Conservation (phyloP, 352 stramenopile species). For the Detonula confervacea region DNA sequence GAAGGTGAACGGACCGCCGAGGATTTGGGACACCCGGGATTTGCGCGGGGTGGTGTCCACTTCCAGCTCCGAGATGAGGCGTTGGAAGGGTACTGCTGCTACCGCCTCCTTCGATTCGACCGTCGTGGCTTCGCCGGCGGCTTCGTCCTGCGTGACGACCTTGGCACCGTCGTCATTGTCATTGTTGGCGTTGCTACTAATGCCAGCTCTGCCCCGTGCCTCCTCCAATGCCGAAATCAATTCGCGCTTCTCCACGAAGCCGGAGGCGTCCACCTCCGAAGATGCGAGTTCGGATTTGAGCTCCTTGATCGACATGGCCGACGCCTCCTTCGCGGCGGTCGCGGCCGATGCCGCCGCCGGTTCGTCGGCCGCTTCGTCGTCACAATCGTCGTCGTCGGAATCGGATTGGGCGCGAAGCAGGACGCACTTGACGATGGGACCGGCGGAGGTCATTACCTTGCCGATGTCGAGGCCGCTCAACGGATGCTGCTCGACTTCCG, state of each 20-base stretch:
- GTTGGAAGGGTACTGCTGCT: slow-evolving; percentile 3
- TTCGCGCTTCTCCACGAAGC: slow-evolving; percentile 33
- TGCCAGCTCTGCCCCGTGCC: neutral
- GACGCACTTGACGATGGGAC: slow-evolving; percentile 77
- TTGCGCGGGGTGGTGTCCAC: slow-evolving; percentile 81
- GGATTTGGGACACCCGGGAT: slow-evolving; percentile 53
- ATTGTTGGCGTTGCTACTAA: too few relatives aligned
- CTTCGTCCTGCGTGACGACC: slow-evolving; percentile 3
- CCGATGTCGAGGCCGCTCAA: slow-evolving; percentile 64
- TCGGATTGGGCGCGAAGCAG: slow-evolving; percentile 49
- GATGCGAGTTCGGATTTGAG: slow-evolving; percentile 26
- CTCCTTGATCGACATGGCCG: slow-evolving; percentile 27
- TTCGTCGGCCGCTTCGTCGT: neutral
- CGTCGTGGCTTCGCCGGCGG: neutral
- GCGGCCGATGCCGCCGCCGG: neutral
- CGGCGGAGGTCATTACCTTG: slow-evolving; percentile 61
- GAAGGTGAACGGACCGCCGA: slow-evolving; percentile 80
- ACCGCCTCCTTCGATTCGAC: too few relatives aligned
- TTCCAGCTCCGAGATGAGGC: slow-evolving; percentile 74
- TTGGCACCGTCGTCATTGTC: neutral
- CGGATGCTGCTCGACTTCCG: neutral
- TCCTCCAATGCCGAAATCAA: slow-evolving; percentile 15
- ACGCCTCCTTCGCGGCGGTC: neutral
- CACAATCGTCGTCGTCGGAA: too few relatives aligned
- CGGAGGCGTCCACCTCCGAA: slow-evolving; percentile 5